Conservation (phyloP, 1,284 basidiomycete genomes). For the Melampsora americana region DNA sequence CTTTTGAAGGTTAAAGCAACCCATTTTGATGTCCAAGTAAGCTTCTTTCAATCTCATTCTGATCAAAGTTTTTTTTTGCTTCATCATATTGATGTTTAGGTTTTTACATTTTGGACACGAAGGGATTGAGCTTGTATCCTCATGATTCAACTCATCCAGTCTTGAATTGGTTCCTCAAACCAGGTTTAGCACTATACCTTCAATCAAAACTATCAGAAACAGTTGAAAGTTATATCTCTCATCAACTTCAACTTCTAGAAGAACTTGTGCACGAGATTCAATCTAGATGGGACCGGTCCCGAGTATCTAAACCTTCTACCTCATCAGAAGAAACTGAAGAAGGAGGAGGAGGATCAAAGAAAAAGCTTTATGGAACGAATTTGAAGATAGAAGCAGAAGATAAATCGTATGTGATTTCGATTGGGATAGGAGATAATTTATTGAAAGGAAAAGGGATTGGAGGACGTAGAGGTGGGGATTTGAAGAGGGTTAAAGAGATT, state of each 20-base stretch:
- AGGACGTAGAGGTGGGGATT: slow-evolving; percentile 1
- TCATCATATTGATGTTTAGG: background rate
- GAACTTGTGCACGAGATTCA: slow-evolving; percentile 21
- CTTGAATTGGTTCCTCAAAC: slow-evolving; percentile 39
- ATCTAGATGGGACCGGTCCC: slow-evolving; percentile 13
- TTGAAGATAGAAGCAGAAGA: slow-evolving; percentile 27
- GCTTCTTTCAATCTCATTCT: background rate
- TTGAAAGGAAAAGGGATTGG: slow-evolving; percentile 29
- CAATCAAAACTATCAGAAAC: slow-evolving; percentile 19
- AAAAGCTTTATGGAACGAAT: slow-evolving; percentile 2
- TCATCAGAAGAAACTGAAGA: background rate
- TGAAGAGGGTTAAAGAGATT: slow-evolving; percentile 3
- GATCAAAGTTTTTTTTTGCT: background rate
- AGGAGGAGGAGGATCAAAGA: background rate
- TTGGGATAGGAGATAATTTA: slow-evolving; percentile 27
- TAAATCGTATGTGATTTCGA: slow-evolving; percentile 26
- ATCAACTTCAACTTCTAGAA: slow-evolving; percentile 18
- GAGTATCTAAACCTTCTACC: background rate
- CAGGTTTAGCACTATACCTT: slow-evolving; percentile 23
- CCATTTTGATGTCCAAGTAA: background rate
- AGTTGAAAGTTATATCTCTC: slow-evolving; percentile 15
- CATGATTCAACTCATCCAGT: slow-evolving; percentile 33
- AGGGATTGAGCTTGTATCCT: slow-evolving; percentile 38
- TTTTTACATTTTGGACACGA: background rate
- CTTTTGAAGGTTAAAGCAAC: background rate